phyloP scores from a whole-genome alignment of 306 rosid genomes.

The Vigna nakashimae region DNA sequence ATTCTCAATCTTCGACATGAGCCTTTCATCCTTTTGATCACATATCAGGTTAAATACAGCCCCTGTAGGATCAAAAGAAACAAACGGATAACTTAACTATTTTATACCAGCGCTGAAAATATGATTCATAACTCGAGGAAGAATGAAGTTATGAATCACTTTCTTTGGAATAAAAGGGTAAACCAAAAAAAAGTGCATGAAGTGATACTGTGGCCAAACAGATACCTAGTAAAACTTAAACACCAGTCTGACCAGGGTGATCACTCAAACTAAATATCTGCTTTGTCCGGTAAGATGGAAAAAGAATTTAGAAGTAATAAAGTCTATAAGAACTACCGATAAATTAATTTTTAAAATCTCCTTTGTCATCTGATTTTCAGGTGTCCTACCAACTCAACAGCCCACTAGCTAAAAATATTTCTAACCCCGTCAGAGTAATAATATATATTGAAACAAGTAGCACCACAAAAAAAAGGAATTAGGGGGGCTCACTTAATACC shows the following conservation, averaged over 20 bases:
- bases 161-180: conserved; percentile 12
- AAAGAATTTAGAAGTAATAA: background rate
- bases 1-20: conserved; percentile 56
- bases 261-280: too few species aligned
- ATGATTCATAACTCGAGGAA: background rate
- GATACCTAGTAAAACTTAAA: too few species aligned
- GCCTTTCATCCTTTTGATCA: conserved; percentile 46
- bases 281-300: too few species aligned
- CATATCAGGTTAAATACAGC: conserved; percentile 71
- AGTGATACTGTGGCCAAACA: too few species aligned
- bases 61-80: conserved; percentile 47
- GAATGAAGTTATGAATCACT: conserved; percentile 7
- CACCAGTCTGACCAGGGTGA: too few species aligned
- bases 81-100: conserved; percentile 15
- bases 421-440: background rate
- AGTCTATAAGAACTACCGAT: background rate
- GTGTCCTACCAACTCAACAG: background rate
- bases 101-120: conserved; percentile 16
- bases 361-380: background rate
- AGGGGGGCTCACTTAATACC: too few species aligned
- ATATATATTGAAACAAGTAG: conserved; percentile 5
- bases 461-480: too few species aligned
- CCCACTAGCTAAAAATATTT: conserved; percentile 22
- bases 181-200: background rate
- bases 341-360: background rate